These are phyloP conservation scores for Kodamaea suecica DNA, from an alignment of 1,139 yeast genomes.

Conservation along the genomic window DNA sequence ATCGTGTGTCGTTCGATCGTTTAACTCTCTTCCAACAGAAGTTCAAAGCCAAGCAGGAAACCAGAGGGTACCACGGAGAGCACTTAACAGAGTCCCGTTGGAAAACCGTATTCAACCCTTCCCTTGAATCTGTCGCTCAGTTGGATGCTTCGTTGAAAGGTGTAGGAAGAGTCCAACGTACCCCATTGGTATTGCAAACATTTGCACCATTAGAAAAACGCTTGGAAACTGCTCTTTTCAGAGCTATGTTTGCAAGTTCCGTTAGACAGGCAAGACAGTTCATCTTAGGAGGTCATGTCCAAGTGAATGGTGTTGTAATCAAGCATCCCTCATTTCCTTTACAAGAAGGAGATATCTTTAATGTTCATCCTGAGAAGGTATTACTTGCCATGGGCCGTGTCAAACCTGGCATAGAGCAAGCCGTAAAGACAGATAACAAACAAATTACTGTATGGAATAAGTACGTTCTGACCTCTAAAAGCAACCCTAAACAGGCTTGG, in stretches of 20 bases:
- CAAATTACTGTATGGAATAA: conserved; percentile 77
- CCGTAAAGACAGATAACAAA: conserved; percentile 63
- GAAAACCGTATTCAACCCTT: conserved; percentile 68
- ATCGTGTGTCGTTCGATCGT: conserved; percentile 48
- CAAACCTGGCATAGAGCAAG: conserved; percentile 70
- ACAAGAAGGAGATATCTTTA: conserved; percentile 81
- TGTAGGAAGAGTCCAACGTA: conserved; percentile 41
- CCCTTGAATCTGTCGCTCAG: conserved; percentile 81
- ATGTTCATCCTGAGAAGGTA: conserved; percentile 83
- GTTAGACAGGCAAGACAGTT: conserved; percentile 93
- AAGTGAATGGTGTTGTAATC: conserved; percentile 77
- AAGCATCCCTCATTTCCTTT: conserved; percentile 79
- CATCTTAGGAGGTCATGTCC: conserved; percentile 76
- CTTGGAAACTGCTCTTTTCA: conserved; percentile 82
- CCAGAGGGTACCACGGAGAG: conserved; percentile 96
- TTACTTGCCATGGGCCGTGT: conserved; percentile 78
- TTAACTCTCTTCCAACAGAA: conserved; percentile 82
- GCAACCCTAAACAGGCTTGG: conserved; percentile 60
- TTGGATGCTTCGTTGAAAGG: conserved; percentile 73
- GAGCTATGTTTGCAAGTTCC: conserved; percentile 92
- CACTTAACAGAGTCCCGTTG: conserved; percentile 83
- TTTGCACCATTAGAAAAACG: conserved; percentile 86
- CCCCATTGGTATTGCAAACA: conserved; percentile 87
- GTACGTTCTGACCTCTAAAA: conserved; percentile 57
- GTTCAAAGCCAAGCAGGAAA: conserved; percentile 87